Evolutionary conservation across 2,329 filamentous ascomycete species (phyloP), one percentile per base, ranked within the genome.

Genomic region (Immersiporthe knoxdaviesiana): DNA sequence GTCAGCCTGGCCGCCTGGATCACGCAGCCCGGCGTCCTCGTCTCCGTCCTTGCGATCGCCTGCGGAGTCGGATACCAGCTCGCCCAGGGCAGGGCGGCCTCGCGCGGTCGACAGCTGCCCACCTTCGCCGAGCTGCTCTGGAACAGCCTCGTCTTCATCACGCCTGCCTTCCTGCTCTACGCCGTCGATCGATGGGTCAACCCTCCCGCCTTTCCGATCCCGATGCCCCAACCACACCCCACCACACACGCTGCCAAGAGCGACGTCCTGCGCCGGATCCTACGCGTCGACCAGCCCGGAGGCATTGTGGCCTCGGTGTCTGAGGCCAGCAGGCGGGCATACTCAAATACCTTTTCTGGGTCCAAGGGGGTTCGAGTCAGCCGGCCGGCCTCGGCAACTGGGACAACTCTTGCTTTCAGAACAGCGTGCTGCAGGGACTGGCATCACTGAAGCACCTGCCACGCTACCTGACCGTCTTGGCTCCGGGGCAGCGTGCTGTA

Each of bases 401-500:
- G 82, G 93, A 97, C 81, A 97, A 97, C 78, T 97, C 94, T 1
- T 98, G 96, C 82, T 99, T 97, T 78, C 96, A 98, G 79, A 99
- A 99, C 79, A 97, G 94, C 77, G 91, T 97, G 27, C 88, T 99
- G 14, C 94, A 97, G 78, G 90, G 91, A 8, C 83, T 98, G 56
- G 90, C 94, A 1, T 91, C 94, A 4, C 83, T 98, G 39, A 85
- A 87, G 24, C 87, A 90, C 5, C 82, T 98, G 39, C 86, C 87
- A 35, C 81, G 81, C 2, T 96, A 93, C 75, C 84, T 97, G 10
- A 82, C 81, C 1, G 81, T 78, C 11, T 80, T 84, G 30, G 79
- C 81, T 1, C 68, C 50, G 74, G 27, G 44, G n/a, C 67, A 41
- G n/a, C 67, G 35, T 16, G 41, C 59, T 2, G 6, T 52, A 21